Evolutionary conservation across 2,329 filamentous ascomycete genomes (phyloP), one percentile per base, ranked within the genome.

Genomic region (Remersonia thermophila): DNA sequence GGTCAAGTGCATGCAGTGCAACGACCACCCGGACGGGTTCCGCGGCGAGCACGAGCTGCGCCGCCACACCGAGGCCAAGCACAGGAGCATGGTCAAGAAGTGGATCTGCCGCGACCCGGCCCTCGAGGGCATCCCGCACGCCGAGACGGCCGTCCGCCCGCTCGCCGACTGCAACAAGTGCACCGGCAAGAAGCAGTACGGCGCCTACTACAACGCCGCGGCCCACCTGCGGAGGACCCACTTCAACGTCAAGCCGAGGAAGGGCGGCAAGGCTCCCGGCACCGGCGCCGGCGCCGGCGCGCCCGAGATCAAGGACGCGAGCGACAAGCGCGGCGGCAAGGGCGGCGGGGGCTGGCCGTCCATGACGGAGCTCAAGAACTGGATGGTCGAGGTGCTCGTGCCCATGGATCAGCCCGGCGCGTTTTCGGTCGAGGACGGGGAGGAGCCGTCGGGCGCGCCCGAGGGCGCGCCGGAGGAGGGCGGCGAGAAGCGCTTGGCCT

Each of bases 161-260:
- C 70, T 96, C 25, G 65, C 67, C 34, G 80, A 81, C 47, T 95
- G 87, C 71, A 93, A 93, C 58, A 73, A 82, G 32, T 96, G 89
- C 57, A 71, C 69, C 33, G 69, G 70, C 30, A 62, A 70, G 37
- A 95, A 94, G 64, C 71, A 73, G 40, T 96, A 96, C 49, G 82
- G 82, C 3, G 83, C 83, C 12, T 91, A 95, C 61, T 95, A 96
- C 61, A 96, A 96, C 51, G 89, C 87, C 1, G 86, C 86, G 0
- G 89, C 86, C 0, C 89, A 96, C 55, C 69, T 96, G 7, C 73
- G 87, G 29, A 77, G 89, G 33, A 80, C 81, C 0, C 89, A 96
- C 55, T 96, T 95, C 66, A 83, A 81, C 52, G 79, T 66, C 35
- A 73, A 72, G 57, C 53, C 61, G 7, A 62, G 69, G 31, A 63